phyloP scores from a whole-genome alignment of 768 basidiomycete species.

The Coprinopsis cinerea region DNA sequence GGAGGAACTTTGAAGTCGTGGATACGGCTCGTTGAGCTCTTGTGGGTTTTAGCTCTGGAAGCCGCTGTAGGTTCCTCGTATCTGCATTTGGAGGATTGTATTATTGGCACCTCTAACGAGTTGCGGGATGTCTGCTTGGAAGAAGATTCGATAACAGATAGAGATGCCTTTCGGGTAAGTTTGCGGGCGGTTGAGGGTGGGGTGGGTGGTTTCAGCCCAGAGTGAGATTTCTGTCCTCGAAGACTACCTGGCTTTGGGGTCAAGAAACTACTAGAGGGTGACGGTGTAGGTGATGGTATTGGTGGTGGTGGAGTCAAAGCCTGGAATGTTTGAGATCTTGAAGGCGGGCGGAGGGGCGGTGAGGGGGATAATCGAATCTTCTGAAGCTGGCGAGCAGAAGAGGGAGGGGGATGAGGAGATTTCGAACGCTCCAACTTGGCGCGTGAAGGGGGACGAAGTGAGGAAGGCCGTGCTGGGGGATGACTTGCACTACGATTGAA shows the following conservation, averaged over 20 bases:
- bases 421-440: constrained; percentile 60
- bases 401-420: constrained; percentile 67
- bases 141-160: constrained; percentile 63
- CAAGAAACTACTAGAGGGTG: constrained; percentile 46
- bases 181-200: constrained; percentile 60
- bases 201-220: constrained; percentile 70
- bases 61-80: constrained; percentile 80
- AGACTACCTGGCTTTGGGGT: constrained; percentile 68
- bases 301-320: constrained; percentile 42
- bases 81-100: constrained; percentile 39
- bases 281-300: constrained; percentile 36
- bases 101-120: constrained; percentile 28
- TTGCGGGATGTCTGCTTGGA: constrained; percentile 54
- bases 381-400: constrained; percentile 65
- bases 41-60: constrained; percentile 70
- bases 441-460: constrained; percentile 59
- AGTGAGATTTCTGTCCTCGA: constrained; percentile 80
- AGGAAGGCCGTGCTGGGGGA: constrained; percentile 46
- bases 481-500: constrained; percentile 54
- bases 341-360: constrained; percentile 52
- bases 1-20: constrained; percentile 71
- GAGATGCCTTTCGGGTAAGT: constrained; percentile 70
- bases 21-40: constrained; percentile 58
- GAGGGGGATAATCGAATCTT: constrained; percentile 65
- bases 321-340: constrained; percentile 58